Base-by-base conservation (phyloP, 345 rosid genomes). In the Euphorbia pulcherrima region DNA sequence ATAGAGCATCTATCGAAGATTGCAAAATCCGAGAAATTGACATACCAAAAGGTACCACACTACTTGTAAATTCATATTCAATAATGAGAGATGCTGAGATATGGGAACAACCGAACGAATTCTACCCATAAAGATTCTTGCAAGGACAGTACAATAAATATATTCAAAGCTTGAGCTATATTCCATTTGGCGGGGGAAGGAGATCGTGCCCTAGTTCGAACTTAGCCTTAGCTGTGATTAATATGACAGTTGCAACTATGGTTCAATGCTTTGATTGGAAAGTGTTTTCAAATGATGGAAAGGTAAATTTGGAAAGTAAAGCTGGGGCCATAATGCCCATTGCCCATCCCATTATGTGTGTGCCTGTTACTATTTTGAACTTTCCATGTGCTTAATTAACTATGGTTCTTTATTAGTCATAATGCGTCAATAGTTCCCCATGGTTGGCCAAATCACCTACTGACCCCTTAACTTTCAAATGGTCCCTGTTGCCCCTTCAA, bases 131-230 rank as follows among this genome's bases (percentile, higher is more conserved):
- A 5, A 68, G 72, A 13, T 68, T 68, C 72, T 27, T 68, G 64
- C 54, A 40, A 1, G 40, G 11, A 14, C 8, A 16, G 44, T 40
- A 47, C 0, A 12, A 24, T 14, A 59, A n/a, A 13, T 20, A 39
- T 4, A 29, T 13, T n/a, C 55, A 47, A 46, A 33, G 39, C 20
- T 62, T 61, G 2, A 30, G n/a, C 11, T 62, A 29, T 24, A 1
- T 62, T 17, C 53, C 73, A 3, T 60, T 60, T 59, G 65, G 72
- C n/a, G 28, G 26, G 8, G 72, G 72, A 16, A 69, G 72, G 58
- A 69, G 72, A 28, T 3, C 7, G 29, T 60, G 72, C 58, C 72
- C 65, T 59, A 65, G 72, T 7, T 13, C 27, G 2, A 2, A 47
- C 20, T 46, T 69, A 18, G 72, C 72, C 14, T 44, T 48, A 6